Conservation (phyloP, 805 yeast species). For the Tetrapisispora pingtungensis region DNA sequence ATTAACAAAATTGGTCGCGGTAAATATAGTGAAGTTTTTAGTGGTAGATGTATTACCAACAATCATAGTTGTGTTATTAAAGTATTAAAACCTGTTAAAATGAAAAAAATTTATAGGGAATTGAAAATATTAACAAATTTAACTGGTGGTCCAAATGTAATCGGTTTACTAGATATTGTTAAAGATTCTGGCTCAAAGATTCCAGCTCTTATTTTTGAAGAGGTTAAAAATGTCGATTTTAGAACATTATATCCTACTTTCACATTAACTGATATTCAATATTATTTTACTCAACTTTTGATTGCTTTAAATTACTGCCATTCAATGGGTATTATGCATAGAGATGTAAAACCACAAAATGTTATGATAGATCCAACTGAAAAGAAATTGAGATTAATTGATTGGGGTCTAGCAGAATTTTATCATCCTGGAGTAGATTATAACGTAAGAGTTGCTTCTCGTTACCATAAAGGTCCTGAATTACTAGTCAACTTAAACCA, state of each 20-base stretch:
- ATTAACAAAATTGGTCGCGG: slow-evolving; percentile 83
- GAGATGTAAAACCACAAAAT: slow-evolving; percentile 91
- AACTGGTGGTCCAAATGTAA: slow-evolving; percentile 73
- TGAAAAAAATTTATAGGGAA: slow-evolving; percentile 87
- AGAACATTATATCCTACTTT: slow-evolving; percentile 78
- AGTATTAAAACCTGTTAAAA: slow-evolving; percentile 85
- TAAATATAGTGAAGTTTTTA: slow-evolving; percentile 86
- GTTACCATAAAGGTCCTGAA: slow-evolving; percentile 91
- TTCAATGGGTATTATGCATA: slow-evolving; percentile 89
- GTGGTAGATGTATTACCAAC: slow-evolving; percentile 59
- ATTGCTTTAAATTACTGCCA: slow-evolving; percentile 81
- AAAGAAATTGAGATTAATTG: slow-evolving; percentile 61
- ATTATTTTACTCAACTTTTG: slow-evolving; percentile 72
- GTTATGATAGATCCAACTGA: slow-evolving; percentile 79
- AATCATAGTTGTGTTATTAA: slow-evolving; percentile 71
- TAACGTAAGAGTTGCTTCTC: slow-evolving; percentile 84
- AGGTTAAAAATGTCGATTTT: slow-evolving; percentile 76
- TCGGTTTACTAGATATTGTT: slow-evolving; percentile 70
- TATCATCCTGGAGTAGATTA: slow-evolving; percentile 85
- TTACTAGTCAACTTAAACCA: slow-evolving; percentile 69
- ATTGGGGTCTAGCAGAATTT: slow-evolving; percentile 93
- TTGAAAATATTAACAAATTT: slow-evolving; percentile 78
- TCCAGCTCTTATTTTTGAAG: slow-evolving; percentile 82
- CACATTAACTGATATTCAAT: slow-evolving; percentile 63
- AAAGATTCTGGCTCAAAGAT: slow-evolving; percentile 78